Conservation (phyloP, 2,329 filamentous ascomycete species). For the Parastagonospora avenae region DNA sequence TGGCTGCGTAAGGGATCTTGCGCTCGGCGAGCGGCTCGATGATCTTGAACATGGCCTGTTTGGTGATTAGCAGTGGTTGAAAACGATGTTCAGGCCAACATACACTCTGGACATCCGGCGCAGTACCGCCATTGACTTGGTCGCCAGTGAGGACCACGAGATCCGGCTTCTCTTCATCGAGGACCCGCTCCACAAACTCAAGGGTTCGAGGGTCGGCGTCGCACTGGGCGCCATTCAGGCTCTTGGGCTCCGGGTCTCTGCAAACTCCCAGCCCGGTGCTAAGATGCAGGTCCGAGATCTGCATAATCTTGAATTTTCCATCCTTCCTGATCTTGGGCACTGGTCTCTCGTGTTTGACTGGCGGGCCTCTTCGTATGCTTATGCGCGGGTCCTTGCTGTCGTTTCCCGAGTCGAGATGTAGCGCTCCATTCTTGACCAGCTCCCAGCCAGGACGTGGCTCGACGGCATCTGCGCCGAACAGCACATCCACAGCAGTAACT, state of each 20-base stretch:
- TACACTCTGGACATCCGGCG: conserved; percentile 86
- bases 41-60: conserved; percentile 87
- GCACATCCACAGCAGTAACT: conserved; percentile 80
- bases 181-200: conserved; percentile 80
- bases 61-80: conserved; percentile 17
- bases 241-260: conserved; percentile 80
- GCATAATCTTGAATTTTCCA: conserved; percentile 96
- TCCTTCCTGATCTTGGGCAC: conserved; percentile 80
- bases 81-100: conserved; percentile 29
- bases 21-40: conserved; percentile 81
- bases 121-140: conserved; percentile 91
- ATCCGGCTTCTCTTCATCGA: conserved; percentile 94
- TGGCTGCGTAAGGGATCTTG: conserved; percentile 89
- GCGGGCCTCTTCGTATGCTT: conserved; percentile 75
- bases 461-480: conserved; percentile 89
- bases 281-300: conserved; percentile 91
- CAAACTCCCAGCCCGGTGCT: conserved; percentile 87
- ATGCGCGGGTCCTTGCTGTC: conserved; percentile 73
- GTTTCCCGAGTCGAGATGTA: conserved; percentile 70
- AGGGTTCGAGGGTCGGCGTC: conserved; percentile 91
- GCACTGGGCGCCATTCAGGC: conserved; percentile 75
- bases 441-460: conserved; percentile 88
- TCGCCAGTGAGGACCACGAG: conserved; percentile 91
- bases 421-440: conserved; percentile 66
- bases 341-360: conserved; percentile 68